Evolutionary conservation across 371 early-diverging fungal species (phyloP), one percentile per base, ranked within the genome.

Genomic region (Apophysomyces trapeziformis): DNA sequence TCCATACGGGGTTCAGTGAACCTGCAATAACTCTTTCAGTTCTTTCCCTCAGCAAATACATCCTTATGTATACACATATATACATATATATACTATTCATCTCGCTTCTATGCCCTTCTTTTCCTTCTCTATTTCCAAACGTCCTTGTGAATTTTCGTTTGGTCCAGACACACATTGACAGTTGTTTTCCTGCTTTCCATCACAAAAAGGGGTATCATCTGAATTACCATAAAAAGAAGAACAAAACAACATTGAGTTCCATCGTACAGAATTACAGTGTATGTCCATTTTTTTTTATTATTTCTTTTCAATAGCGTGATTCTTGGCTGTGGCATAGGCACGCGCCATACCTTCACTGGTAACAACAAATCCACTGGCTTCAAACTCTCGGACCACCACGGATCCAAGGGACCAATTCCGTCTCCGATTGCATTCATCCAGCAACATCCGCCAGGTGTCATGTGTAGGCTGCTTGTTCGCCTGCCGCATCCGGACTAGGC

Each of bases 361-460:
- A 5, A 83, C 69, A n/a, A 56, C 69, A 72, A 79, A 83, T 13
- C 74, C 74, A 63, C 73, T 75, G 9, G 61, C 44, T 60, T 79
- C 75, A 13, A 83, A 60, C 14, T 69, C 69, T 9, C 68, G 14
- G 9, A 78, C 38, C 0, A 80, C 68, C 5, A 64, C 57, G 14
- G 66, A 38, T 8, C 80, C 80, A 0, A 64, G 61, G 1, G 32
- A 13, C 75, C 78, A 76, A 36, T 76, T 63, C 35, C 72, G 66
- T 12, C 57, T 44, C n/a, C 45, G 59, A 14, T 54, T 47, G 41
- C 76, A 78, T 38, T 74, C 71, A 56, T 76, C 68, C 45, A 83
- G 59, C 26, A 80, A 9, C 45, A 83, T 47, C 5, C 36, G 63
- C 75, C 75, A 78, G 1, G 78, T 83, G 21, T 83, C 83, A 57